These are phyloP conservation scores for Aureoboletus auriporus DNA, from an alignment of 768 basidiomycete species.

Conservation along the genomic window DNA sequence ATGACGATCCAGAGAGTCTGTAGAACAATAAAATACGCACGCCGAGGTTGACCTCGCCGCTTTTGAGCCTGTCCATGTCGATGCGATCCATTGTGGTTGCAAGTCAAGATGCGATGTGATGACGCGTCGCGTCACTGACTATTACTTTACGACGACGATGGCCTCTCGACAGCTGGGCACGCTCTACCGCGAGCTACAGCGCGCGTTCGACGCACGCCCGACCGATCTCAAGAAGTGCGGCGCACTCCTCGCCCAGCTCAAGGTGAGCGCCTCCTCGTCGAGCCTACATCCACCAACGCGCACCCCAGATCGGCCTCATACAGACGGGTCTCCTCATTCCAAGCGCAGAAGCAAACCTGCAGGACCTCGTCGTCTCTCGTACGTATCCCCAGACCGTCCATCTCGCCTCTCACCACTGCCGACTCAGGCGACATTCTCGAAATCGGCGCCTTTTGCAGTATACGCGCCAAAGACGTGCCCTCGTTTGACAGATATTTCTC, in stretches of 20 bases:
- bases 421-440: conserved; percentile 86
- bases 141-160: conserved; percentile 33
- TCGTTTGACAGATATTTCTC: conserved; percentile 95
- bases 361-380: conserved; percentile 77
- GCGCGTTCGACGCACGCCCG: conserved; percentile 60
- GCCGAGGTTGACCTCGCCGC: conserved; percentile 95
- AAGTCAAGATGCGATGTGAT: conserved; percentile 26
- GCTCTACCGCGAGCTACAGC: conserved; percentile 63
- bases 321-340: conserved; percentile 76
- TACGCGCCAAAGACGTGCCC: conserved; percentile 82
- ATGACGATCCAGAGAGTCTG: neutral
- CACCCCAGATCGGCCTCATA: conserved; percentile 64
- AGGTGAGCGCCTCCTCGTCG: conserved; percentile 42
- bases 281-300: neutral
- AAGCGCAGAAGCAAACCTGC: conserved; percentile 53
- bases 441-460: conserved; percentile 92
- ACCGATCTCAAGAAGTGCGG: conserved; percentile 69
- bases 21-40: conserved; percentile 45
- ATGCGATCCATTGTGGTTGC: conserved; percentile 51
- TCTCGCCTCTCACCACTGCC: neutral
- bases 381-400: conserved; percentile 26
- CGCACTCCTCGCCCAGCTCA: conserved; percentile 62
- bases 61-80: conserved; percentile 85
- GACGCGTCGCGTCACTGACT: conserved; percentile 44
- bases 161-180: conserved; percentile 49